Evolutionary conservation across 2,329 filamentous ascomycete genomes (phyloP), one percentile per base, ranked within the genome.

Genomic region (Teratosphaeria zuluensis): DNA sequence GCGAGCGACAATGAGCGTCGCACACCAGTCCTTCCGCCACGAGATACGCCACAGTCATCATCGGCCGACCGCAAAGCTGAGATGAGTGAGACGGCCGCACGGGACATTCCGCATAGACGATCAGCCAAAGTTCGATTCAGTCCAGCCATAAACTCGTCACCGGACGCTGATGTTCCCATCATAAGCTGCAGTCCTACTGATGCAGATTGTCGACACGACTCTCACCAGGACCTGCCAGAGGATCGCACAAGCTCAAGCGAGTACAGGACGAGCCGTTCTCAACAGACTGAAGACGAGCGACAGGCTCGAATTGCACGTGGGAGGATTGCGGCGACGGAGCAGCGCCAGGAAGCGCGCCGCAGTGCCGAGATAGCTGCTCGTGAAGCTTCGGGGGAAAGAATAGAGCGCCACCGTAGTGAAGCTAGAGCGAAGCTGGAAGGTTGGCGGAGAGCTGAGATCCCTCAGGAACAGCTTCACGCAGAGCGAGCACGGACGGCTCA

Each of bases 1-100:
- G 62, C 63, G 1, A 31, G 19, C 2, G 55, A 61, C 28, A 64
- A 64, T 31, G 65, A 66, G 53, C 62, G 62, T 46, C 62, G 30
- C 42, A 58, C 56, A 57, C 30, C 30, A 51, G 46, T 56, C 11
- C 30, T 38, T 4, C 12, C 38, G 46, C 21, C 56, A 32, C 28
- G 53, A 30, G 51, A 51, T 16, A 35, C 52, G 35, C 62, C 61
- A 56, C 57, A 35, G 31, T 56, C 58, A 24, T 63, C 64, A 9
- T 51, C 59, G 24, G 61, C 59, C 2, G 61, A 62, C 53, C 57
- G 51, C n/a, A 55, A 56, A 6, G 63, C 62, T 4, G 61, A 64
- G 38, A 55, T 63, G 12, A 63, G 63, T 53, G 62, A 64, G 11
- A 30, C 48, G 31, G 53, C 52, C 1, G 31, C 28, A 21, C 31